These are phyloP conservation scores for Globisporangium emineosum DNA, from an alignment of 352 stramenopile genomes.

Conservation along the genomic window DNA sequence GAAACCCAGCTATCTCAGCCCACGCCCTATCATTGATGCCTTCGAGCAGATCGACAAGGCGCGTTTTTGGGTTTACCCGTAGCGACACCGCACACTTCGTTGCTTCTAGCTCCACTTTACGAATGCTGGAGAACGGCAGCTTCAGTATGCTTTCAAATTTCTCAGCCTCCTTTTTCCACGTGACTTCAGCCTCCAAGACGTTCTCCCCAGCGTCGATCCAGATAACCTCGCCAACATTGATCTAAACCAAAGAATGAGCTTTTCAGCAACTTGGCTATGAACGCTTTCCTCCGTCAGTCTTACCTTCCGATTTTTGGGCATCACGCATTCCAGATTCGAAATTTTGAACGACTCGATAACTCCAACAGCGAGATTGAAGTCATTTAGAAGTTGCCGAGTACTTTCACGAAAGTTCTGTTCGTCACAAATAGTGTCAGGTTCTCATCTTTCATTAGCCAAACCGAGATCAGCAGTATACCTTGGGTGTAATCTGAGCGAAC, in stretches of 20 bases:
- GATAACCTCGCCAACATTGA: slow-evolving; percentile 8
- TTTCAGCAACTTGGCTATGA: background rate
- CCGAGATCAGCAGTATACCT: slow-evolving; percentile 16
- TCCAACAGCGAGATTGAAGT: slow-evolving; percentile 28
- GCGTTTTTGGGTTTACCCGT: background rate
- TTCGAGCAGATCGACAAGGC: slow-evolving; percentile 1
- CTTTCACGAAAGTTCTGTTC: slow-evolving; percentile 28
- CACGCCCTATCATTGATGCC: background rate
- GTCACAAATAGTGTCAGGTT: background rate
- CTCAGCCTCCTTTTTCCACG: background rate
- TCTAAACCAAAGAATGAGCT: slow-evolving; percentile 7
- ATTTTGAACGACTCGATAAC: slow-evolving; percentile 26
- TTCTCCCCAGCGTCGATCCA: slow-evolving; percentile 34
- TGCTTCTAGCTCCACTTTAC: background rate
- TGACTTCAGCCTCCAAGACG: slow-evolving; percentile 26
- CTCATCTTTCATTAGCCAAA: background rate
- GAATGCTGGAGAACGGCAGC: slow-evolving; percentile 22
- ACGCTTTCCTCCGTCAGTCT: background rate
- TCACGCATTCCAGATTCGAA: slow-evolving; percentile 6
- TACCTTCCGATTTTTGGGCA: slow-evolving; percentile 8
- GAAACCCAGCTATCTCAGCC: background rate
- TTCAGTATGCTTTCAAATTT: slow-evolving; percentile 18
- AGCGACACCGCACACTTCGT: background rate
- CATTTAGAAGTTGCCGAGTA: slow-evolving; percentile 29
- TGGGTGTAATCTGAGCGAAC: slow-evolving; percentile 22